These are phyloP conservation scores for Trichoderma aggressivum DNA, from an alignment of 2,329 filamentous ascomycete genomes.

Conservation along the genomic window DNA sequence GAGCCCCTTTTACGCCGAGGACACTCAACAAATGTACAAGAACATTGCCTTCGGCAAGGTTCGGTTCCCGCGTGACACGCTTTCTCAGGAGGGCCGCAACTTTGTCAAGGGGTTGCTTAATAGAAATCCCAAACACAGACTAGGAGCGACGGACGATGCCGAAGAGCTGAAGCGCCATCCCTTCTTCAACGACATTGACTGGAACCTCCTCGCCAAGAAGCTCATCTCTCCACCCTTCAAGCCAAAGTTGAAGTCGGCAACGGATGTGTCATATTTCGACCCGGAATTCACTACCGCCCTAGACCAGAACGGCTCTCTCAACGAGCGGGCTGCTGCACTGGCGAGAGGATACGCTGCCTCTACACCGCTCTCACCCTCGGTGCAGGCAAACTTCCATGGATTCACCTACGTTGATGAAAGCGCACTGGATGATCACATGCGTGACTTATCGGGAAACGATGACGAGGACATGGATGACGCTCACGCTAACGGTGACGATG, in stretches of 20 bases:
- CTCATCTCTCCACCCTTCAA: slow-evolving; percentile 95
- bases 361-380: slow-evolving; percentile 88
- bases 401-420: slow-evolving; percentile 99
- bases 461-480: slow-evolving; percentile 61
- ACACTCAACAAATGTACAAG: slow-evolving; percentile 99
- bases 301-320: slow-evolving; percentile 80
- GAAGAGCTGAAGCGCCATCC: slow-evolving; percentile 91
- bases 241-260: slow-evolving; percentile 91
- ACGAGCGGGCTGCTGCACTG: slow-evolving; percentile 82
- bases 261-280: slow-evolving; percentile 97
- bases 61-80: slow-evolving; percentile 87
- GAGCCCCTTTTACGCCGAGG: slow-evolving; percentile 98
- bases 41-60: slow-evolving; percentile 99
- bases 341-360: slow-evolving; percentile 83
- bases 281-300: slow-evolving; percentile 96
- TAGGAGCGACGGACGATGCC: slow-evolving; percentile 87
- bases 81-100: slow-evolving; percentile 91
- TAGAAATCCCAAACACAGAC: slow-evolving; percentile 90
- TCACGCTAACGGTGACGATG: slow-evolving; percentile 49
- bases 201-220: slow-evolving; percentile 84
- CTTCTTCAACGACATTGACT: slow-evolving; percentile 94
- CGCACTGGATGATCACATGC: slow-evolving; percentile 83
- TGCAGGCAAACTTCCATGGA: slow-evolving; percentile 96
- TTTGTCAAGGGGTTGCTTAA: slow-evolving; percentile 98
- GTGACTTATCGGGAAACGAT: slow-evolving; percentile 42